Base-by-base conservation (phyloP, 2,329 filamentous ascomycete species). In the Epichloe festucae region DNA sequence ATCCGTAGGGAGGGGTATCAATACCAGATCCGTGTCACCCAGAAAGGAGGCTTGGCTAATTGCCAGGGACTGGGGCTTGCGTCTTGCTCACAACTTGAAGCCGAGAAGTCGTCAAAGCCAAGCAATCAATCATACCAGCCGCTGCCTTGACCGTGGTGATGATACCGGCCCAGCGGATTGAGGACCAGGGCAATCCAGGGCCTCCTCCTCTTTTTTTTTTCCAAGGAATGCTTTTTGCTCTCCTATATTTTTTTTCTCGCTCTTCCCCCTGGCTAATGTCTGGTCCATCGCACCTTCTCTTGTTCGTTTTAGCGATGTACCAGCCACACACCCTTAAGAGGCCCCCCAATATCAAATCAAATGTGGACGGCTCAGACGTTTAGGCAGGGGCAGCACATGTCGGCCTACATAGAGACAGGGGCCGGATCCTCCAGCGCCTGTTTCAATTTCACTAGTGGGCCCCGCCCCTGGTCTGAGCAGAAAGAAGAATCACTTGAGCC, bases 381-480 rank as follows among this genome's bases (percentile, higher is more conserved):
- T 42, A 34, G 52, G 46, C 49, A 54, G 49, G 49, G 52, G 52
- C 49, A 40, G 23, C 44, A 51, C 48, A 53, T 53, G 48, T 48
- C 31, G 41, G 39, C 41, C 11, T 40, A 10, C 41, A 31, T 19
- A 34, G 40, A 42, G 11, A 23, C 27, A 38, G 43, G 34, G 49
- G 14, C 36, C 5, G 35, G 42, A 35, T 41, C 43, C 43, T 50
- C 52, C 43, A 50, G 52, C 50, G 49, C 40, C 54, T 57, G 56
- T 58, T 58, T 57, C 57, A 57, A 58, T 57, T 56, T 55, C 54
- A 39, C 45, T 53, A 48, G 54, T 41, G 46, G 46, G 50, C 38
- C 50, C 55, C 56, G 49, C 57, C 50, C 52, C 52, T 57, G 52
- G 51, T 49, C 53, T 52, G 51, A 50, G 36, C 50, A 35, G 23